Evolutionary conservation across 306 rosid species (phyloP).

Genomic region (Vigna hirtella): DNA sequence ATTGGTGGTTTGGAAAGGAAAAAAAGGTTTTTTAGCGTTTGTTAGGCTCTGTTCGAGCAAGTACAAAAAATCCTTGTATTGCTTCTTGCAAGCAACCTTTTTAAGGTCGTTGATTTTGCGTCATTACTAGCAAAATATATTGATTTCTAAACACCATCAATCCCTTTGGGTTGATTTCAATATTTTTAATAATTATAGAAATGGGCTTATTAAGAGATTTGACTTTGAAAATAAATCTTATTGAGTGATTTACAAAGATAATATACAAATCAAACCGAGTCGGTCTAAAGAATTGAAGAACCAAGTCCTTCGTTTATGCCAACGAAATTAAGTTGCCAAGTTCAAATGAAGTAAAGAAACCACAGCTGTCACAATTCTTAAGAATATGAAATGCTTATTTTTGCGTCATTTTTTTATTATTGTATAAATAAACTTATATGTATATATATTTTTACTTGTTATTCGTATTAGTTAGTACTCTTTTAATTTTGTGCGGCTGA

Average conservation of each 20-base stretch:
- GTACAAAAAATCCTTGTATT: background rate
- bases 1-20: too few species aligned
- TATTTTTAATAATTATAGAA: background rate
- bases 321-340: background rate
- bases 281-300: background rate
- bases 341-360: background rate
- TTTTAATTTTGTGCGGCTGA: background rate
- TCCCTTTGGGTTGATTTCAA: background rate
- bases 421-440: too few species aligned
- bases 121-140: too few species aligned
- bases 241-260: background rate
- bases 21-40: too few species aligned
- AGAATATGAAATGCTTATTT: too few species aligned
- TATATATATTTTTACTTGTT: too few species aligned
- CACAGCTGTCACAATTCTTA: background rate
- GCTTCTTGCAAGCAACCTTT: too few species aligned
- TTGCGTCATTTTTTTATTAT: too few species aligned
- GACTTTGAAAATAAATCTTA: too few species aligned
- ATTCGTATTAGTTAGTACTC: too few species aligned
- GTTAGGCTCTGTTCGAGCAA: background rate
- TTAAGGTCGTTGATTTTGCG: too few species aligned
- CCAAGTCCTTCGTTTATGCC: background rate
- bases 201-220: background rate
- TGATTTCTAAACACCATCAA: background rate
- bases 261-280: background rate